These are phyloP conservation scores for Pyrenophora seminiperda DNA, from an alignment of 2,329 filamentous ascomycete genomes.

Conservation along the genomic window DNA sequence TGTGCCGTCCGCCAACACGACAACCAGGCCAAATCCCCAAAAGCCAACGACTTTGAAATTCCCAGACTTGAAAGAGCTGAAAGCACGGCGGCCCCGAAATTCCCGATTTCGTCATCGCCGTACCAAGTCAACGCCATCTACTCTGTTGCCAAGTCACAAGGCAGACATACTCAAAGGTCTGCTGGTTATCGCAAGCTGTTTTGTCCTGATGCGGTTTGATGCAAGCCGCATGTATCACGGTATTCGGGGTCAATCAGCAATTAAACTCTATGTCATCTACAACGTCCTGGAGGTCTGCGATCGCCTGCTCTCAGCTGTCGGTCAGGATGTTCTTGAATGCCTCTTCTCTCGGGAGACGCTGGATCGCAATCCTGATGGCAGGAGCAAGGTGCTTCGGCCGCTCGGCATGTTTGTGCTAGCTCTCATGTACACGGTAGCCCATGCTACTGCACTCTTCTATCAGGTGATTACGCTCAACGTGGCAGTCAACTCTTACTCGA, in stretches of 20 bases:
- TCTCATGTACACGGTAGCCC: conserved; percentile 83
- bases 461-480: conserved; percentile 98
- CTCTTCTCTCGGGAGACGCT: conserved; percentile 92
- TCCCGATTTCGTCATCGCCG: conserved; percentile 65
- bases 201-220: conserved; percentile 86
- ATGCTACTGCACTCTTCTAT: conserved; percentile 89
- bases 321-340: conserved; percentile 95
- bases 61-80: conserved; percentile 36
- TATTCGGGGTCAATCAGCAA: conserved; percentile 92
- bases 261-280: conserved; percentile 98
- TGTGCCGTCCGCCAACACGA: conserved; percentile 21
- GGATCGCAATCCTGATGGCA: conserved; percentile 82
- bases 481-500: conserved; percentile 97
- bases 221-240: conserved; percentile 98
- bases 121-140: conserved; percentile 83
- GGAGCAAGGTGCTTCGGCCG: conserved; percentile 87
- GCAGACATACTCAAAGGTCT: conserved; percentile 91
- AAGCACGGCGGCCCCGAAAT: conserved; percentile 36
- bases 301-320: conserved; percentile 84
- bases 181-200: conserved; percentile 83
- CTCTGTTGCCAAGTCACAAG: conserved; percentile 85
- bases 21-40: conserved; percentile 32
- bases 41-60: conserved; percentile 32
- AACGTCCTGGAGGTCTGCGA: conserved; percentile 95
- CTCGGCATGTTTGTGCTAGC: conserved; percentile 90